Base-by-base conservation (phyloP, 2,329 filamentous ascomycete species). In the Talaromyces sp. region DNA sequence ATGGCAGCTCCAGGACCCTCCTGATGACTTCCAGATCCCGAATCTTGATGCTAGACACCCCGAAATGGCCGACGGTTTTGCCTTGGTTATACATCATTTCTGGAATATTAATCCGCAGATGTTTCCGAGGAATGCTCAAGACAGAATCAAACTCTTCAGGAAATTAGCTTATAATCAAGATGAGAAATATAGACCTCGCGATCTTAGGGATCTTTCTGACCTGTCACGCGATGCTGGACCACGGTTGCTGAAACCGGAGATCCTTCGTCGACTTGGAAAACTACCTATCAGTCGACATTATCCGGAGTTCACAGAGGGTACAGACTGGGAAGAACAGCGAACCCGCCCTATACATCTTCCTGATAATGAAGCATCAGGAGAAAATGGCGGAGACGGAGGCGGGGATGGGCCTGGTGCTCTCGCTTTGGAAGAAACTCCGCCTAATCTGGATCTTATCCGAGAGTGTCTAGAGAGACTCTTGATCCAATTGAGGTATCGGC, bases 201-300 rank as follows among this genome's bases (percentile, higher is more conserved):
- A 19, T 43, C 25, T 63, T 6, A 45, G 43, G 8, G 65, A 67
- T 2, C 31, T 67, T 17, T 45, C 31, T 40, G 22, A 60, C 29
- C 13, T 60, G 15, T 29, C n/a, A 25, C 61, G 61, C 19, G 65
- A 67, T 38, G 69, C 69, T 43, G 76, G 76, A 1, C 75, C 76
- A 62, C 70, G 76, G n/a, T 68, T 77, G 7, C 56, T 77, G 60
- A 68, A 65, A 61, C 69, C 63, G 6, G 65, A 67, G 8, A 58
- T 68, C 19, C 34, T 65, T 45, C 11, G 53, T 17, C 51, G 65
- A 5, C 59, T 66, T 13, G 49, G 17, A 6, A 61, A 63, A 49
- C 8, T 65, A 22, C 73, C 72, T 22, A 59, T 74, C 31, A 75
- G 74, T 53, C 68, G 71, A n/a, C 65, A 66, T 45, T 72, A 72